phyloP scores from a whole-genome alignment of 805 yeast species.

The Candida easanensis region DNA sequence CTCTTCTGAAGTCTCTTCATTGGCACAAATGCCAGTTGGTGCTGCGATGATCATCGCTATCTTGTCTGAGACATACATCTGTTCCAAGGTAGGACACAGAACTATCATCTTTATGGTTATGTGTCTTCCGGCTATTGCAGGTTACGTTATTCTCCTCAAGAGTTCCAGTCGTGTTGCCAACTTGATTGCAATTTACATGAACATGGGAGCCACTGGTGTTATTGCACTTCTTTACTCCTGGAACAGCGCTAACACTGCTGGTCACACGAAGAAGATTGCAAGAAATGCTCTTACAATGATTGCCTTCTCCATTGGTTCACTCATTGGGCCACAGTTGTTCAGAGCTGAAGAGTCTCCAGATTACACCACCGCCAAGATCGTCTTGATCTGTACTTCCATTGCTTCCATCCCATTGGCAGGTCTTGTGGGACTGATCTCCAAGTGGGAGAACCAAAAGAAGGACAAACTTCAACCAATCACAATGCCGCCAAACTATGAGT shows the following conservation, averaged over 20 bases:
- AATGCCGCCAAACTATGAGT: conserved; percentile 38
- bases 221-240: conserved; percentile 58
- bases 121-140: conserved; percentile 48
- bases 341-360: conserved; percentile 48
- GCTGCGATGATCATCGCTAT: conserved; percentile 43
- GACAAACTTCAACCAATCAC: conserved; percentile 37
- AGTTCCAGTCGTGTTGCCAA: conserved; percentile 42
- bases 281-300: conserved; percentile 55
- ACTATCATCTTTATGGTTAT: conserved; percentile 37
- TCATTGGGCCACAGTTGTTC: conserved; percentile 65
- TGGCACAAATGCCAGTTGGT: conserved; percentile 59
- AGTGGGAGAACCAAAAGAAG: conserved; percentile 49
- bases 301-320: conserved; percentile 55
- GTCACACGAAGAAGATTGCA: conserved; percentile 54
- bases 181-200: conserved; percentile 46
- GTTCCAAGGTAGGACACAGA: conserved; percentile 34
- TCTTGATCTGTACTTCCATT: conserved; percentile 49
- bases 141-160: conserved; percentile 43
- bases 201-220: conserved; percentile 54
- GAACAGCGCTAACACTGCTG: conserved; percentile 62
- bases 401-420: conserved; percentile 43
- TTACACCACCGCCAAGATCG: conserved; percentile 56
- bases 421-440: conserved; percentile 41
- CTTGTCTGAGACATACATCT: conserved; percentile 36
- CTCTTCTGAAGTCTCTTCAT: conserved; percentile 38